Conservation (phyloP, 2,329 filamentous ascomycete species). For the Aspergillus pseudoglaucus region DNA sequence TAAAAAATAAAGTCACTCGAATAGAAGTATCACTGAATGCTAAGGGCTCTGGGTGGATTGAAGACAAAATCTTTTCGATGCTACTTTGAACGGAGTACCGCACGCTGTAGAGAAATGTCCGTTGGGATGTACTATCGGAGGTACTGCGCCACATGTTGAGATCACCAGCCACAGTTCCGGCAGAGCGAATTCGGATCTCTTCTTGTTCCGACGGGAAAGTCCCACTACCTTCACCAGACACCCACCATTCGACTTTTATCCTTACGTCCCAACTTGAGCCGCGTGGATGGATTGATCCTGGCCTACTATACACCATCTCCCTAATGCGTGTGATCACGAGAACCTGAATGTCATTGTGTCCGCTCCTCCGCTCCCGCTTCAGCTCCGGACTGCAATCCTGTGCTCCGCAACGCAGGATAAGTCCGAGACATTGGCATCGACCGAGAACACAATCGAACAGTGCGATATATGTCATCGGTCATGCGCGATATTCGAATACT, state of each 20-base stretch:
- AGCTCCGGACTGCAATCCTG: slow-evolving; percentile 19
- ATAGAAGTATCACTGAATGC: neutral
- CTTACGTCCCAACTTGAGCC: neutral
- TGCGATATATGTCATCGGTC: slow-evolving; percentile 6
- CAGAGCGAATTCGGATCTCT: slow-evolving; percentile 20
- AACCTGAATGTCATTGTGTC: slow-evolving; percentile 33
- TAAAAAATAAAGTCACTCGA: neutral
- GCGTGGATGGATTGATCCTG: neutral
- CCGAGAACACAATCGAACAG: slow-evolving; percentile 6
- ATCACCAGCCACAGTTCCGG: slow-evolving; percentile 21
- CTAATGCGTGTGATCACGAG: slow-evolving; percentile 16
- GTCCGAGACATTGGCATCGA: slow-evolving; percentile 17
- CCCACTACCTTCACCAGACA: no score
- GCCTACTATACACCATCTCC: slow-evolving; percentile 1
- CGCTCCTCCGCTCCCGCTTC: slow-evolving; percentile 24
- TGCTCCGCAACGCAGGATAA: slow-evolving; percentile 11
- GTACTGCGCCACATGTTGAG: slow-evolving; percentile 20
- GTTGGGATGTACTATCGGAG: slow-evolving; percentile 10
- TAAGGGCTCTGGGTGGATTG: neutral
- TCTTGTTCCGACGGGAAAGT: neutral
- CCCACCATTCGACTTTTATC: neutral
- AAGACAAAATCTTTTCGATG: no score
- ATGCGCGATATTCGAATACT: slow-evolving; percentile 9
- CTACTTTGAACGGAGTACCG: no score
- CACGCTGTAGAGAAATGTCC: neutral